Evolutionary conservation across 257 asterid species (phyloP), one percentile per base, ranked within the genome.

Genomic region (Henckelia pumila): DNA sequence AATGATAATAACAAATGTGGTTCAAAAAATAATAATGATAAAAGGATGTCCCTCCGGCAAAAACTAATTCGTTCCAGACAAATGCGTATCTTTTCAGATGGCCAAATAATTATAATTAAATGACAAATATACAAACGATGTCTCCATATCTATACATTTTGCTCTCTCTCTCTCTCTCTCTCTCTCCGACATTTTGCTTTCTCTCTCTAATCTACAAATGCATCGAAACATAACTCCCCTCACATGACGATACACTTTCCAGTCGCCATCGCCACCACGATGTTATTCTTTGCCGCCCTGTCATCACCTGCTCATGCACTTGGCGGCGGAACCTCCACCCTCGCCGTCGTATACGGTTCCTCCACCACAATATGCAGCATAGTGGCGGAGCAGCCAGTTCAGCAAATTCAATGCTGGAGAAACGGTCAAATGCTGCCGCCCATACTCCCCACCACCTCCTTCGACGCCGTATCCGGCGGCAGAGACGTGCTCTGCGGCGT

Each of bases 391-490:
- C 86, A 82, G 64, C 80, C 86, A 11, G 40, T 78, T 91, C 37
- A 32, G 37, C 37, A 32, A 32, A 32, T 32, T 32, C 37, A 32
- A 32, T 32, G 37, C 37, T 32, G 87, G 87, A 62, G 78, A 1
- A 64, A 81, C 62, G 87, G 84, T 6, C 73, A 26, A 3, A 19
- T 70, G 0, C 56, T 58, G 7, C 67, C 84, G 23, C 72, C 83
- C 55, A 73, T 78, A 63, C 81, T 75, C 30, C 83, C 87, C 5
- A 59, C 71, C 23, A 80, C 71, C 74, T 86, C 97, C 37, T 91
- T 83, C 81, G 83, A 78, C 78, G 84, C 83, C 78, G 80, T 87
- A 57, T 78, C 93, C 81, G 97, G 95, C 62, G 95, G 95, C 35
- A 73, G 55, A 4, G 78, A 84, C 78, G 75, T 75, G 32, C 68